Evolutionary conservation across 495 filamentous ascomycete species (phyloP), one percentile per base, ranked within the genome.

Genomic region (Trichoderma virens): DNA sequence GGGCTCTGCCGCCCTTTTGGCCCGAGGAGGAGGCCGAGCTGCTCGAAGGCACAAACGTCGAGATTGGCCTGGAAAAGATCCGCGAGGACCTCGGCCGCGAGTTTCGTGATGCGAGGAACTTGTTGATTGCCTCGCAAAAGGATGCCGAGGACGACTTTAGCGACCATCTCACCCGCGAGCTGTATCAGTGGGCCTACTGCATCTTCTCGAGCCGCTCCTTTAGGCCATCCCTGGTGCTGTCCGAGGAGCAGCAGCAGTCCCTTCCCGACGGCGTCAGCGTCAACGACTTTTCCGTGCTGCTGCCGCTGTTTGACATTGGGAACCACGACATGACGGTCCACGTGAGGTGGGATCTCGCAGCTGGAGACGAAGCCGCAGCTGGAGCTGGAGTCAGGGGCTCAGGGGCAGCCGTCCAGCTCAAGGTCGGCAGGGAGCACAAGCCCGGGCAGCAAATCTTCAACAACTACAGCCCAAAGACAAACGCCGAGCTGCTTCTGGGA

Each of bases 171-270:
- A 75, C 75, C 6, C 73, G 70, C 0, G 61, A 72, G 54, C 73
- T 85, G 1, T 85, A 85, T 65, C 71, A 81, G 65, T 85, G 82
- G 82, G 79, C 82, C 0, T 83, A 79, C 65, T 76, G 76, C 67
- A 80, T 83, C 45, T 85, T 82, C 65, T 80, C 79, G 13, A 81
- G 76, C 67, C 73, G 82, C 68, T 83, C 80, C 67, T 85, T 85
- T 56, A 72, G 79, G 4, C 75, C 81, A 0, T 79, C 76, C 0
- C 75, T 81, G 35, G 68, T 83, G 64, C 60, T 78, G 47, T 63
- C 71, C 1, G 67, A 66, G 32, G 39, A 64, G 5, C 61, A 68
- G 14, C 14, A 70, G 35, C 25, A 56, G 8, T 2, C 16, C 1
- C 38, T 74, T 2, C 51, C 69, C 0, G 69, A 70, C 0, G 20